These are phyloP conservation scores for Exserohilum rostratum DNA, from an alignment of 2,329 filamentous ascomycete genomes.

Conservation along the genomic window DNA sequence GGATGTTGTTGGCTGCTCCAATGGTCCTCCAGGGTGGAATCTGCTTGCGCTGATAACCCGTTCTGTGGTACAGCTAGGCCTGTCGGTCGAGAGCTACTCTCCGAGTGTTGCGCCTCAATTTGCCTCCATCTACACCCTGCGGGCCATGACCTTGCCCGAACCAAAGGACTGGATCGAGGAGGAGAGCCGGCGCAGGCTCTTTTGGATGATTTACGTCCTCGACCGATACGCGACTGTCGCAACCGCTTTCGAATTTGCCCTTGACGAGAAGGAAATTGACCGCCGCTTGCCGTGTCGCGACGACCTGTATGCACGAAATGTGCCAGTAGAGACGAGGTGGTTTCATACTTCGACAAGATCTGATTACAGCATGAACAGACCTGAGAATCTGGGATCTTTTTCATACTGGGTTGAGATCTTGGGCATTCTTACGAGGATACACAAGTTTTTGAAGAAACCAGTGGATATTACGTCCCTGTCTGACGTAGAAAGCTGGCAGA, in stretches of 20 bases:
- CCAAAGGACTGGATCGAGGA: conserved; percentile 87
- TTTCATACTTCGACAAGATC: conserved; percentile 61
- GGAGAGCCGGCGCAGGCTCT: conserved; percentile 80
- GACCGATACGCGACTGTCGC: conserved; percentile 90
- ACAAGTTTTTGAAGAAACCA: conserved; percentile 85
- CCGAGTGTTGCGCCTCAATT: conserved; percentile 78
- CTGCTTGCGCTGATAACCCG: conserved; percentile 86
- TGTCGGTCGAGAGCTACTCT: conserved; percentile 83
- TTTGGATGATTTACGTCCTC: conserved; percentile 93
- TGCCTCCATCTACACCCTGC: conserved; percentile 85
- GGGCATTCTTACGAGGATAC: conserved; percentile 84
- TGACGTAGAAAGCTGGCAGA: conserved; percentile 90
- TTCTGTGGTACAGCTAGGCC: conserved; percentile 83
- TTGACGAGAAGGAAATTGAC: conserved; percentile 90
- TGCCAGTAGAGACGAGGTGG: conserved; percentile 83
- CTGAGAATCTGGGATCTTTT: conserved; percentile 85
- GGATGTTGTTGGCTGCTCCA: conserved; percentile 83
- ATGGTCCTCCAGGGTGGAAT: conserved; percentile 92
- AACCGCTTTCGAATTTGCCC: conserved; percentile 88
- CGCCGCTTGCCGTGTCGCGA: conserved; percentile 85
- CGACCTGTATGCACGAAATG: conserved; percentile 82
- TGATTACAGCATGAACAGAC: conserved; percentile 70
- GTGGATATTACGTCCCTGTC: conserved; percentile 84
- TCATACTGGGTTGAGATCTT: conserved; percentile 90
- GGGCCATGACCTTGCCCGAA: conserved; percentile 83